Evolutionary conservation across 768 basidiomycete species (phyloP), one percentile per base, ranked within the genome.

Genomic region (Boletus edulis): DNA sequence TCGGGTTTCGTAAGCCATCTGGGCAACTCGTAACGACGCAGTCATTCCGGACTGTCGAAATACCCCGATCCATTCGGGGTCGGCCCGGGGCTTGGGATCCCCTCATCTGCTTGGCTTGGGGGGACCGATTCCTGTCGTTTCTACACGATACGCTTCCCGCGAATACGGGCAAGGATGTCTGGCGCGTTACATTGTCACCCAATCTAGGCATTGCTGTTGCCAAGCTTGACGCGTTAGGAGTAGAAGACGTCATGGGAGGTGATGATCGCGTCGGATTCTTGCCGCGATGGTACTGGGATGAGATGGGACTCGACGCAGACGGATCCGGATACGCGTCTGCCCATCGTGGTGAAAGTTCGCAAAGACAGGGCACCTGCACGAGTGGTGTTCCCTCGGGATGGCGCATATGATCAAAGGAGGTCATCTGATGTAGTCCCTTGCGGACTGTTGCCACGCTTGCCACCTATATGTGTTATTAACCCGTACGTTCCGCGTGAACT

Each of bases 1-100:
- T 95, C 27, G 93, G 93, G 49, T 95, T 95, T 68, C 85, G 93
- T 45, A 91, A 86, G 31, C 85, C 85, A 15, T 71, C 80, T n/a
- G 93, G 92, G 22, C 74, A 82, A 34, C 66, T 92, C 17, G 78
- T 77, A 14, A 83, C 82, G 5, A 76, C 81, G 8, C 89, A 90
- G 67, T 73, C 80, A 12, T 92, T 93, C 72, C 80, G 85, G 62
- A 95, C 93, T 15, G 78, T 89, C 48, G 78, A 91, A 56, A 76
- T 95, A 43, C 93, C 93, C 48, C 83, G 89, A 31, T 68, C 86
- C 48, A 84, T 93, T 18, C 85, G 88, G 48, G 87, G 83, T 10
- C 91, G 87, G 65, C 77, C 85, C 9, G 79, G 76, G 35, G 83
- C 81, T 29, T 95, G 93, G 93, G 83, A 94, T 62, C 87, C 93